phyloP scores from a whole-genome alignment of 805 yeast genomes.

The Ogataea nitratoaversa region DNA sequence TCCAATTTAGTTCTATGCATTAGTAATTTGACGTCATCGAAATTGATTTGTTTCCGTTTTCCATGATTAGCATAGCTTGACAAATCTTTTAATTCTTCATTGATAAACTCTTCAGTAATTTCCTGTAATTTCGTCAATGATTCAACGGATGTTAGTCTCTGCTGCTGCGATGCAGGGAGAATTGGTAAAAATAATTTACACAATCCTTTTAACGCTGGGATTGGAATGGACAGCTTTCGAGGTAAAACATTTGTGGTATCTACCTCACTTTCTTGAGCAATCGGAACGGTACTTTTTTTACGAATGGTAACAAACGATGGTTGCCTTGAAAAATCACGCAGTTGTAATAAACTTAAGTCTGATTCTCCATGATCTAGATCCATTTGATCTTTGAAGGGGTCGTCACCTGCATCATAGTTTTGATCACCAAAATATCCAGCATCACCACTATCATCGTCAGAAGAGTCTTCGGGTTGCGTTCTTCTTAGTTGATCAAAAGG shows the following conservation, averaged over 20 bases:
- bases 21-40: constrained; percentile 32
- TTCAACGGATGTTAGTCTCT: constrained; percentile 19
- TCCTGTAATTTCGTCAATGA: constrained; percentile 26
- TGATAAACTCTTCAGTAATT: constrained; percentile 33
- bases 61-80: constrained; percentile 32
- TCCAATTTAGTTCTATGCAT: constrained; percentile 28
- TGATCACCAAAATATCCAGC: constrained; percentile 6
- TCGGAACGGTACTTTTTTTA: constrained; percentile 2
- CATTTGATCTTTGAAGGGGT: constrained; percentile 5
- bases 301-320: constrained; percentile 17
- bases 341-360: constrained; percentile 18
- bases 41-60: constrained; percentile 25
- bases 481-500: constrained; percentile 3
- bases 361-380: constrained; percentile 9
- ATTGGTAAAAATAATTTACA: constrained; percentile 17
- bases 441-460: too few relatives aligned
- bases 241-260: too few relatives aligned
- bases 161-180: constrained; percentile 13
- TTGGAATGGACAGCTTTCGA: constrained; percentile 2
- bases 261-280: too few relatives aligned
- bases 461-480: constrained; percentile 1
- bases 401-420: constrained; percentile 1
- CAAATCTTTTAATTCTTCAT: constrained; percentile 33
- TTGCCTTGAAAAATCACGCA: constrained; percentile 1
- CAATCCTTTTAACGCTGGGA: constrained; percentile 12